Evolutionary conservation across 257 asterid genomes (phyloP), one percentile per base, ranked within the genome.

Genomic region (Jacaranda copaia): DNA sequence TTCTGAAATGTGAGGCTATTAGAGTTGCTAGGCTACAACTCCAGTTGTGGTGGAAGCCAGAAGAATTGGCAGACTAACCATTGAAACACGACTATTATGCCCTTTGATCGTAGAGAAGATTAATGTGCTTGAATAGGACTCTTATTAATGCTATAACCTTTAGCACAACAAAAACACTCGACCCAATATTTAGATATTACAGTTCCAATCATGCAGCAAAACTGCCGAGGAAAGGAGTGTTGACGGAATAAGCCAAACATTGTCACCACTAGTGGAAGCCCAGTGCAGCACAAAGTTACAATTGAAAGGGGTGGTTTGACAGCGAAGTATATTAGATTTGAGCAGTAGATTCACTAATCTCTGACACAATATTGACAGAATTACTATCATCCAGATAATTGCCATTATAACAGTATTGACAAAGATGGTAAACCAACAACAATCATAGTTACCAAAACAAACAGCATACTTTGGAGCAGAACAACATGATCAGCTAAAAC

Each of bases 401-500:
- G 49, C 25, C 36, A 16, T 56, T 20, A 68, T n/a, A 59, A 65
- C 6, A 20, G 3, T 2, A 52, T 5, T 52, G 58, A 14, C 20
- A 56, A 56, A 55, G n/a, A 1, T 32, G 9, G 36, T 25, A 6
- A 63, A 11, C 39, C 7, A 46, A 45, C 15, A 25, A 57, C 72
- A 70, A 18, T 38, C 42, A 51, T 8, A 67, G 51, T 58, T 42
- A 75, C 19, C 80, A 35, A 7, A 56, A 40, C 39, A 46, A 68
- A 18, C 73, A 77, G 35, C 88, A 18, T 91, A 91, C 97, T 89
- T 80, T 88, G 93, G 52, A 89, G 90, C 79, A 91, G 83, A 84
- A 81, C 79, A 75, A 91, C 85, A 84, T 80, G 84, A 3, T 90
- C 92, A 64, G 89, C 89, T 59, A 79, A 79, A 73, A 91, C 69